phyloP scores from a whole-genome alignment of 768 basidiomycete genomes.

The Candolleomyces aberdarensis region DNA sequence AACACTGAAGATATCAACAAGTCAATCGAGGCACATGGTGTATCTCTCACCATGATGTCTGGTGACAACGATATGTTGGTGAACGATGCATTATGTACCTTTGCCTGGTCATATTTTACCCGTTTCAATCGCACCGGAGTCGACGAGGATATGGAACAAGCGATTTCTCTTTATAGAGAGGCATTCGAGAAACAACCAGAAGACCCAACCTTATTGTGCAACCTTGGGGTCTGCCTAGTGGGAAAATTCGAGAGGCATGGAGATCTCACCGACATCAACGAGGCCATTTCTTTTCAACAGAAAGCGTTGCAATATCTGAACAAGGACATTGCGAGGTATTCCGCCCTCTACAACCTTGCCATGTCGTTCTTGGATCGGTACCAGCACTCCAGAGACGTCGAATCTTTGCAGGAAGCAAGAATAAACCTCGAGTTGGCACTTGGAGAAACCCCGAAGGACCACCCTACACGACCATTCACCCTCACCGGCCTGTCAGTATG shows the following conservation, averaged over 20 bases:
- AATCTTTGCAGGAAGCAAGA: background rate
- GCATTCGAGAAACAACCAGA: too few relatives aligned
- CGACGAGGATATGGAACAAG: too few relatives aligned
- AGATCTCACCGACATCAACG: conserved; percentile 10
- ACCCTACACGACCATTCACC: background rate
- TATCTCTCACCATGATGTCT: too few relatives aligned
- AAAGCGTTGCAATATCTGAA: conserved; percentile 6
- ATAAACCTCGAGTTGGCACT: background rate
- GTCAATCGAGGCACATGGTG: too few relatives aligned
- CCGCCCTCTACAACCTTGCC: conserved; percentile 9
- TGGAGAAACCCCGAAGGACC: background rate
- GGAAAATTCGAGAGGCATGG: background rate
- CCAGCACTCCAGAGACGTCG: background rate
- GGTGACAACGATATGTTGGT: too few relatives aligned
- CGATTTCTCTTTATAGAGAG: too few relatives aligned
- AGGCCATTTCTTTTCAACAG: conserved; percentile 9
- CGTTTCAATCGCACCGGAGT: too few relatives aligned
- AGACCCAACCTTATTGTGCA: too few relatives aligned
- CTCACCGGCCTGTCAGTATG: background rate
- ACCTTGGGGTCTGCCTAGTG: too few relatives aligned
- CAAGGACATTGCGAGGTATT: background rate
- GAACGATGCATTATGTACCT: too few relatives aligned
- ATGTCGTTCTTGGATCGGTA: conserved; percentile 11
- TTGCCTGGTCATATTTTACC: too few relatives aligned
- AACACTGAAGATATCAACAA: too few relatives aligned